Evolutionary conservation across 495 filamentous ascomycete genomes (phyloP).

Genomic region (Echria macrotheca): DNA sequence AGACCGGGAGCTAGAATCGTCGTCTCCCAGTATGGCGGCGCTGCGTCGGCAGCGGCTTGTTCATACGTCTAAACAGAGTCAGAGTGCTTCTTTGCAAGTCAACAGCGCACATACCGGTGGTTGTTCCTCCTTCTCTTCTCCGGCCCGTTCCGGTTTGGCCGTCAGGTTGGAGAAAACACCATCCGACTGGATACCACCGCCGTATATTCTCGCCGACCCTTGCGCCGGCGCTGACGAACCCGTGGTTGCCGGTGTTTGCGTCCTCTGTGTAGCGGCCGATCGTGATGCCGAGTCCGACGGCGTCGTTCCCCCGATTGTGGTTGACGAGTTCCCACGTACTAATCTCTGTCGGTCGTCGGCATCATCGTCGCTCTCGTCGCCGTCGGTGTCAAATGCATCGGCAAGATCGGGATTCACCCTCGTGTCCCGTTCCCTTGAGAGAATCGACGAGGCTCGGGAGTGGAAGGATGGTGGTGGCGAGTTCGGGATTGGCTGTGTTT

Average conservation of each 20-base stretch:
- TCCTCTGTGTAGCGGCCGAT: slow-evolving; percentile 12
- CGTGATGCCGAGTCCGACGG: slow-evolving; percentile 13
- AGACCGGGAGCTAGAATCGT: slow-evolving; percentile 90
- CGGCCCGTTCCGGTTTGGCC: slow-evolving; percentile 83
- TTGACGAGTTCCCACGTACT: slow-evolving; percentile 63
- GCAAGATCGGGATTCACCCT: slow-evolving; percentile 67
- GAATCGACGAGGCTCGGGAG: slow-evolving; percentile 73
- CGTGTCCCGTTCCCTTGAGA: slow-evolving; percentile 37
- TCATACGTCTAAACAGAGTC: slow-evolving; percentile 71
- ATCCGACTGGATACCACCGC: slow-evolving; percentile 67
- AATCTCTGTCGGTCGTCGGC: slow-evolving; percentile 79
- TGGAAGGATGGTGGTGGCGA: slow-evolving; percentile 94
- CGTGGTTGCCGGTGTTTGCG: slow-evolving; percentile 14
- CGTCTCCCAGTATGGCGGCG: slow-evolving; percentile 98
- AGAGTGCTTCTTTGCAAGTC: not conserved
- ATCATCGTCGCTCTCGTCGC: slow-evolving; percentile 66
- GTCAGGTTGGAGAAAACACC: slow-evolving; percentile 94
- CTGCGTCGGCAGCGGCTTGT: slow-evolving; percentile 94
- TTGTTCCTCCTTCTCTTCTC: slow-evolving; percentile 75
- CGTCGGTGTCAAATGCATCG: slow-evolving; percentile 82
- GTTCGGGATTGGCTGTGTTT: slow-evolving; percentile 52
- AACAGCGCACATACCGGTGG: slow-evolving; percentile 85
- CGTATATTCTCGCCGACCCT: slow-evolving; percentile 45
- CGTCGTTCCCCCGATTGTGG: slow-evolving; percentile 18
- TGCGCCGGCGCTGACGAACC: slow-evolving; percentile 2